phyloP scores from a whole-genome alignment of 176 grass and related monocot genomes.

The Dendrocalamus sinicus region DNA sequence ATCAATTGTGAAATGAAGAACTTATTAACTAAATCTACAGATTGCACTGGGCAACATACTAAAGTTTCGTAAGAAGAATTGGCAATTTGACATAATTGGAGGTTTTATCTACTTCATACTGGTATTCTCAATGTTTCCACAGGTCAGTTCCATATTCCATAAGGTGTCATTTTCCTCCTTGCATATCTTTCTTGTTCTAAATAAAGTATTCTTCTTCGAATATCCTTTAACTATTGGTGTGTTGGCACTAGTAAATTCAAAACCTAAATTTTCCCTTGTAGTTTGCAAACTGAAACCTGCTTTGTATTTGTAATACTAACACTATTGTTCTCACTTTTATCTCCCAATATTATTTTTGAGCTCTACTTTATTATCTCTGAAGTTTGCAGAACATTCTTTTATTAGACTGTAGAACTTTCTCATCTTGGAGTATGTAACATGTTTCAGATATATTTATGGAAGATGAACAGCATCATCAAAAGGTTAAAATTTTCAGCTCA shows the following conservation, averaged over 20 bases:
- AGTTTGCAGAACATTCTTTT: neutral
- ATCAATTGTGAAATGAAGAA: conserved; percentile 32
- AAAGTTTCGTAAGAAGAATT: conserved; percentile 97
- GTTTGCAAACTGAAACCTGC: neutral
- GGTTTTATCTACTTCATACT: conserved; percentile 98
- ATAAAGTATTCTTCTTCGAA: neutral
- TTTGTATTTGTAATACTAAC: neutral
- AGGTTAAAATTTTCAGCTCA: neutral
- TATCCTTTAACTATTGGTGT: neutral
- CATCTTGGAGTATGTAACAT: neutral
- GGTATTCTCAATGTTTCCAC: conserved; percentile 92
- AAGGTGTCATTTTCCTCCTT: conserved; percentile 26
- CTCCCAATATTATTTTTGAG: neutral
- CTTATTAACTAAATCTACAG: conserved; percentile 55
- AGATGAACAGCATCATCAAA: conserved; percentile 19
- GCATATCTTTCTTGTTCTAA: neutral
- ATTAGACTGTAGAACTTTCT: neutral
- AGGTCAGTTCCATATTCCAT: conserved; percentile 56
- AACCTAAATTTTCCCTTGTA: neutral
- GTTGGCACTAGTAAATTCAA: conserved; percentile 16
- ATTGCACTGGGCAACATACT: conserved; percentile 92
- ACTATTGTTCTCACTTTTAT: neutral
- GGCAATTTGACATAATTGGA: conserved; percentile 96
- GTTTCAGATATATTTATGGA: neutral
- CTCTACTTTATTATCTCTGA: neutral